Percentiles rank a stretch among this genome's conserved stretches.
Conservation (phyloP, 805 yeast species). For the Candida orba region DNA sequence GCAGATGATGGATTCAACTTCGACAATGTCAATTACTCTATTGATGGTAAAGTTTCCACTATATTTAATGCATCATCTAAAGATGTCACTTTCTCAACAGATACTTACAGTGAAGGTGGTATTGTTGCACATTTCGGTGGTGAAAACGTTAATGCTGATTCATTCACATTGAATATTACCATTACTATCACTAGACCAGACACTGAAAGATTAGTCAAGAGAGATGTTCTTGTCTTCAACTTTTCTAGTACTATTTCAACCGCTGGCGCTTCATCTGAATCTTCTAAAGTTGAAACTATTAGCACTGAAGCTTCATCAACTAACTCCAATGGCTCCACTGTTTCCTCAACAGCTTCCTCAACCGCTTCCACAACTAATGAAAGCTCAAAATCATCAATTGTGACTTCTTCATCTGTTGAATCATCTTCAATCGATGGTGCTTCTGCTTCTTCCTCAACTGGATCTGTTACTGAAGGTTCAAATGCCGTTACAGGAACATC, state of each 20-base stretch:
- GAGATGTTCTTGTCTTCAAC: conserved; percentile 3
- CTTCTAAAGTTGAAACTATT: not conserved
- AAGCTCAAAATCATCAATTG: not conserved
- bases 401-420: not conserved
- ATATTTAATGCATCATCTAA: not conserved
- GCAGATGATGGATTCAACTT: not conserved
- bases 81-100: not conserved
- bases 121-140: conserved; percentile 2
- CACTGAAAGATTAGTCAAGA: conserved; percentile 6
- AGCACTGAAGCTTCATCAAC: not conserved
- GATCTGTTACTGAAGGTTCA: not conserved
- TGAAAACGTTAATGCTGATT: not conserved
- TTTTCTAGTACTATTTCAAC: conserved; percentile 5
- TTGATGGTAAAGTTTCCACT: not conserved
- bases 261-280: not conserved
- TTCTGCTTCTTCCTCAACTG: not conserved
- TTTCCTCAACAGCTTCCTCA: not conserved
- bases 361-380: not conserved
- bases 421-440: not conserved
- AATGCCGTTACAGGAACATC: not conserved
- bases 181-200: conserved; percentile 13
- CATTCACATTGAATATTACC: not conserved
- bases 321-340: not conserved
- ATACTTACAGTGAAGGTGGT: not conserved
- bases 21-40: not conserved